A percentile compares a stretch with the other conserved stretches of the same genome.
Evolutionary conservation across 495 filamentous ascomycete genomes (phyloP).

Genomic region (Hypoxylon trugodes): DNA sequence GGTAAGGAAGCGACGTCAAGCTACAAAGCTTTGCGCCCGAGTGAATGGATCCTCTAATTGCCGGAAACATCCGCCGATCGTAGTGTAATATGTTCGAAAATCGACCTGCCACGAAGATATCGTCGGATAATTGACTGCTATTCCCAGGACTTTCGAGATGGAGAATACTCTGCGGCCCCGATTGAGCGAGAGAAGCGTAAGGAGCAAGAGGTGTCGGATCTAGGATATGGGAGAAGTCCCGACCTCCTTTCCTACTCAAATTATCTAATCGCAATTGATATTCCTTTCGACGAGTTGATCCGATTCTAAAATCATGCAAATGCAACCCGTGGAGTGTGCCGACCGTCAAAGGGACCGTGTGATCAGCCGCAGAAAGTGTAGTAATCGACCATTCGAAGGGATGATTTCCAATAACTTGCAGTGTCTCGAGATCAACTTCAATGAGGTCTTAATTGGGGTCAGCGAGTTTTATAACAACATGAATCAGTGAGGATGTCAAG

Average conservation of each 20-base stretch:
- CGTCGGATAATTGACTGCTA: conserved; percentile 61
- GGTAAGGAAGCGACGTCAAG: conserved; percentile 76
- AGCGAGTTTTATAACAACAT: conserved; percentile 22
- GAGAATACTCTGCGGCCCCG: conserved; percentile 82
- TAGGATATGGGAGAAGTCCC: conserved; percentile 46
- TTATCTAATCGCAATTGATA: conserved; percentile 46
- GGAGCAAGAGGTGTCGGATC: conserved; percentile 55
- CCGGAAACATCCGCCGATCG: conserved; percentile 86
- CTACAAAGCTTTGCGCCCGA: conserved; percentile 84
- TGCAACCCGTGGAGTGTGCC: conserved; percentile 86
- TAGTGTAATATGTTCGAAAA: conserved; percentile 92
- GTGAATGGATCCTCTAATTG: conserved; percentile 77
- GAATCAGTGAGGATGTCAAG: background rate
- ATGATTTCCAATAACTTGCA: conserved; percentile 74
- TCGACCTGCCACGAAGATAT: conserved; percentile 85
- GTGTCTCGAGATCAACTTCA: conserved; percentile 82
- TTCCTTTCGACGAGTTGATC: conserved; percentile 33
- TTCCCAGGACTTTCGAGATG: conserved; percentile 68
- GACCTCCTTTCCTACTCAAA: conserved; percentile 40
- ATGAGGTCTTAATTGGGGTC: conserved; percentile 64
- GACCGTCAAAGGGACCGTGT: conserved; percentile 80
- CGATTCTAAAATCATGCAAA: conserved; percentile 77
- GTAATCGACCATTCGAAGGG: conserved; percentile 85
- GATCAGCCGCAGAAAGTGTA: conserved; percentile 78
- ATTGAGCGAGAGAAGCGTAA: conserved; percentile 80